phyloP scores from a whole-genome alignment of 192 early-diverging fungal species.

The Rhizophagus sp. region DNA sequence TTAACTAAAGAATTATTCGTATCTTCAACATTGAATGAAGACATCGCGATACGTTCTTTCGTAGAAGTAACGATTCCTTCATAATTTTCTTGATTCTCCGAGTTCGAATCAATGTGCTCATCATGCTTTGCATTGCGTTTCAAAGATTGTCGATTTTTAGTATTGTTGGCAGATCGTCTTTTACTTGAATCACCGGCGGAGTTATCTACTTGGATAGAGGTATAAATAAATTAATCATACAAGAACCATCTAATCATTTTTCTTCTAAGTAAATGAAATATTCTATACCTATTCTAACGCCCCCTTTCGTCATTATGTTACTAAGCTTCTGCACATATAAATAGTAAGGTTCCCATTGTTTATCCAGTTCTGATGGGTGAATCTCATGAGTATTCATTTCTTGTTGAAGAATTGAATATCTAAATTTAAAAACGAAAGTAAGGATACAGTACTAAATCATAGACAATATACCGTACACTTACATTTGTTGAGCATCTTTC shows the following conservation, averaged over 20 bases:
- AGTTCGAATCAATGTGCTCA: too few species aligned
- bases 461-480: constrained; percentile 22
- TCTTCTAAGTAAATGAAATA: neutral
- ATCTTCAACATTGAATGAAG: too few species aligned
- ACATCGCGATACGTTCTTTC: too few species aligned
- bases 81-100: too few species aligned
- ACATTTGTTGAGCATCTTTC: constrained; percentile 44
- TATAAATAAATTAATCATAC: too few species aligned
- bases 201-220: too few species aligned
- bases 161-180: too few species aligned
- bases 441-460: constrained; percentile 4
- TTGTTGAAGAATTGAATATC: constrained; percentile 42
- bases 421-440: constrained; percentile 23
- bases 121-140: too few species aligned
- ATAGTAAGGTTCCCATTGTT: constrained; percentile 46
- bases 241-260: neutral
- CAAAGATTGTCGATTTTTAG: too few species aligned
- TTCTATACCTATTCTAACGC: constrained; percentile 2
- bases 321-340: constrained; percentile 46
- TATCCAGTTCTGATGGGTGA: constrained; percentile 22
- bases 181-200: too few species aligned
- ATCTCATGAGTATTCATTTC: constrained; percentile 33
- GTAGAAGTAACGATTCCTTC: too few species aligned
- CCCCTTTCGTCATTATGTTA: constrained; percentile 41
- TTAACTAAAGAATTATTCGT: neutral